Base-by-base conservation (phyloP, 2,329 filamentous ascomycete species). In the Alternaria burnsii region DNA sequence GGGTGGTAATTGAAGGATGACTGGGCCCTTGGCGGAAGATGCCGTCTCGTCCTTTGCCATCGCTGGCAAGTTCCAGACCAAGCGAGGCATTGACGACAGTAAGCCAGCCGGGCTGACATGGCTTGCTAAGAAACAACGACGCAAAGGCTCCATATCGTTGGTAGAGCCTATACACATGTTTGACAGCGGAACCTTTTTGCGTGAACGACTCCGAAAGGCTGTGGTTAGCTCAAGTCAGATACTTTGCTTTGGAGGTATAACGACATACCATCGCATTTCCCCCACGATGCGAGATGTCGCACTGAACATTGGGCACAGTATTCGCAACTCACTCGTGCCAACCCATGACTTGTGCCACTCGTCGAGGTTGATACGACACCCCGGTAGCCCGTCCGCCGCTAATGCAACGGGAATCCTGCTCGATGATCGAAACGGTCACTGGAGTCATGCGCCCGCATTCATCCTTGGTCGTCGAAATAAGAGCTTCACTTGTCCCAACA, bases 331-430 rank as follows among this genome's bases (percentile, higher is more conserved):
- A 8, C 20, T 24, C 3, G 14, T 24, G 20, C 6, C 12, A 42
- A 22, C 40, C 18, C 10, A 36, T 12, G 30, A n/a, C 9, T n/a
- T 50, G 9, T 38, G 16, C 1, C 20, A 38, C 46, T 0, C n/a
- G 46, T 26, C 14, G 20, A 7, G 9, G 10, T 12, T 38, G 46
- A 34, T 38, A 26, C 32, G 24, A 1, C 9, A 43, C 22, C 26
- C 51, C 10, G n/a, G 38, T 28, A 53, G 4, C 52, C 32, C 36
- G n/a, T 40, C 42, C 34, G 36, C 51, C 51, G 12, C 51, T 36
- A 58, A 43, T 51, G 20, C 6, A 58, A 48, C 42, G 38, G 22
- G 16, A 11, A 38, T 50, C 18, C 46, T 50, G 20, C 20, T 50
- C 32, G 32, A 14, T 9, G 46, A 50, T 38, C 32, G 1, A 36